phyloP scores from a whole-genome alignment of 2,329 filamentous ascomycete genomes.

The Aspergillus alliaceus region DNA sequence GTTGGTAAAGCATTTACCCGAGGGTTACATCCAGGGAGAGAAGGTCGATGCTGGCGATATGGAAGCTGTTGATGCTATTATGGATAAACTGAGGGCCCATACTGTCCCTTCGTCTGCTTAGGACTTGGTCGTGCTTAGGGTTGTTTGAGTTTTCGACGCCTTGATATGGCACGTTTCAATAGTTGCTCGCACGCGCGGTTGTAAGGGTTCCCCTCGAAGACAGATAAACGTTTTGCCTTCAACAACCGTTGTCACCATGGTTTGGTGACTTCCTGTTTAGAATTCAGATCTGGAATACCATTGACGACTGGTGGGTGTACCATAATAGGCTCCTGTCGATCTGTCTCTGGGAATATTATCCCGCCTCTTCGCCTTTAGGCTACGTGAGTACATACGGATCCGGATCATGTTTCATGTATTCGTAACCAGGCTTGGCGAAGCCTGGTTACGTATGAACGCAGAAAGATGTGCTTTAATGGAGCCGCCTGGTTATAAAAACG shows the following conservation, averaged over 20 bases:
- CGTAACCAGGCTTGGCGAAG: neutral
- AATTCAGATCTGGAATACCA: neutral
- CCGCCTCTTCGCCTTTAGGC: neutral
- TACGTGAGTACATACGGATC: neutral
- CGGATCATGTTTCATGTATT: neutral
- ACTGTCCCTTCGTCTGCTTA: conserved; percentile 28
- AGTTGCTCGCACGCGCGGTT: neutral
- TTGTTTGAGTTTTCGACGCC: neutral
- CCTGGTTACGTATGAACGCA: neutral
- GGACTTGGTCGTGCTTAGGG: neutral
- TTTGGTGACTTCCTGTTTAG: neutral
- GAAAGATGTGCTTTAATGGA: neutral
- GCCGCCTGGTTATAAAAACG: neutral
- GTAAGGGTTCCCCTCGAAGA: neutral
- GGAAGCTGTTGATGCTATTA: conserved; percentile 77
- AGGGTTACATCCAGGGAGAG: conserved; percentile 55
- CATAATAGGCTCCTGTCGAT: neutral
- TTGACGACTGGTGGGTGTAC: neutral
- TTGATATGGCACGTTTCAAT: neutral
- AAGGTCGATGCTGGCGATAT: conserved; percentile 82
- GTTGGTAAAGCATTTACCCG: conserved; percentile 66
- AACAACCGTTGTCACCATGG: neutral
- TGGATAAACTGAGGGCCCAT: conserved; percentile 63
- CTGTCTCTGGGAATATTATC: neutral
- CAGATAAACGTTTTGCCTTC: neutral